phyloP scores from a whole-genome alignment of 257 asterid genomes.

The Oldenlandia corymbosa region DNA sequence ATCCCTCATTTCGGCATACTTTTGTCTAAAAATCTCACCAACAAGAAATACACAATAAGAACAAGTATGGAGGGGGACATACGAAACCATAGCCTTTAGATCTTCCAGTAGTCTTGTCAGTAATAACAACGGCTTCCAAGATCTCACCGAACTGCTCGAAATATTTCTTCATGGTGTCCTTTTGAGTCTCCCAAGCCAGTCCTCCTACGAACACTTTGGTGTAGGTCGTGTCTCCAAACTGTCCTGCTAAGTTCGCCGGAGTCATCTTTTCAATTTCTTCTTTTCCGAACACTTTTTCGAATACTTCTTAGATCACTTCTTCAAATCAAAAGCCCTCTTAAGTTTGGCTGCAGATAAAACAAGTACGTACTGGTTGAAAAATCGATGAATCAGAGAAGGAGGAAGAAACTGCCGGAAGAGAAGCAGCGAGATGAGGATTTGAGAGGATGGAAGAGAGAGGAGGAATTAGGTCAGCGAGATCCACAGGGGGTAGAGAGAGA shows the following conservation, averaged over 20 bases:
- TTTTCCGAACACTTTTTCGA: too few species aligned
- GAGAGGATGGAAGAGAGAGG: slow-evolving; percentile 14
- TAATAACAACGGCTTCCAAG: slow-evolving; percentile 90
- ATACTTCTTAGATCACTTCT: too few species aligned
- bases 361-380: too few species aligned
- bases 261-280: too few species aligned
- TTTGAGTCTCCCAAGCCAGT: slow-evolving; percentile 98
- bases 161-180: slow-evolving; percentile 91
- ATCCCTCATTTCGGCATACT: too few species aligned
- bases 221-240: slow-evolving; percentile 88
- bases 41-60: too few species aligned
- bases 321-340: too few species aligned
- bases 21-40: too few species aligned
- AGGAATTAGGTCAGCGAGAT: slow-evolving; percentile 63
- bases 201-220: slow-evolving; percentile 97
- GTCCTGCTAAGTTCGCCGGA: slow-evolving; percentile 42
- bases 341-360: too few species aligned
- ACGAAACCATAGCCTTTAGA: slow-evolving; percentile 98
- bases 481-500: slow-evolving; percentile 16
- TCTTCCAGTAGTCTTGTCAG: slow-evolving; percentile 89
- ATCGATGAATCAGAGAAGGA: too few species aligned
- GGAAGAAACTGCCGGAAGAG: background rate
- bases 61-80: slow-evolving; percentile 8
- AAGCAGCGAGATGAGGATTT: slow-evolving; percentile 4
- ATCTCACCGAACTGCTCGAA: slow-evolving; percentile 96